phyloP scores from a whole-genome alignment of 352 stramenopile species.

The Globisporangium apiculatum region DNA sequence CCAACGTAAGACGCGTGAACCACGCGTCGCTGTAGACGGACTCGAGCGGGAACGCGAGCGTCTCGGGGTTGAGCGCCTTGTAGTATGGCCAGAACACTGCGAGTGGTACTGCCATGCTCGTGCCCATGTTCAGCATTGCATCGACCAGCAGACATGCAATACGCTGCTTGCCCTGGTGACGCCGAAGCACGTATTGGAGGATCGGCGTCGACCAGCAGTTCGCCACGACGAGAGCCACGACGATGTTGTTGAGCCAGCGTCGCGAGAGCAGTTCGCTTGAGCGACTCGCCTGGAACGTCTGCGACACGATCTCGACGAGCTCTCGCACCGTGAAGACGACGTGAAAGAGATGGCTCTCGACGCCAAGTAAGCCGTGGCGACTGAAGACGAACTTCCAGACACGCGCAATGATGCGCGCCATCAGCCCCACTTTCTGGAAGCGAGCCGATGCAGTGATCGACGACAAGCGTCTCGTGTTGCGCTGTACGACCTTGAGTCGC shows the following conservation, averaged over 20 bases:
- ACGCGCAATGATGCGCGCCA: background rate
- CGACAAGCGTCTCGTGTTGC: background rate
- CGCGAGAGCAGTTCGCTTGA: slow-evolving; percentile 9
- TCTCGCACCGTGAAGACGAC: slow-evolving; percentile 9
- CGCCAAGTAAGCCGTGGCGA: slow-evolving; percentile 6
- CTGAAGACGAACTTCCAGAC: slow-evolving; percentile 1
- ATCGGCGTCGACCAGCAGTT: slow-evolving; percentile 11
- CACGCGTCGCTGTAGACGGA: slow-evolving; percentile 17
- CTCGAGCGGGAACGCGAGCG: slow-evolving; percentile 11
- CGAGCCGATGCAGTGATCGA: background rate
- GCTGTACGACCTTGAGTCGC: background rate
- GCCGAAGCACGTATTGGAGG: slow-evolving; percentile 6
- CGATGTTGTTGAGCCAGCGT: slow-evolving; percentile 1
- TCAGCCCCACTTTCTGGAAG: background rate
- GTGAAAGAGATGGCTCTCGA: slow-evolving; percentile 9
- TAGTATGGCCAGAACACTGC: slow-evolving; percentile 20
- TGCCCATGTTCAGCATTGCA: slow-evolving; percentile 14
- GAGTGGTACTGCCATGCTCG: slow-evolving; percentile 13
- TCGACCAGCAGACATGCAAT: slow-evolving; percentile 15
- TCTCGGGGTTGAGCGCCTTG: slow-evolving; percentile 7
- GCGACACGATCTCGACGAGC: slow-evolving; percentile 10
- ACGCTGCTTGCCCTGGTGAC: slow-evolving; percentile 7
- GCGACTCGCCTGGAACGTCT: slow-evolving; percentile 14
- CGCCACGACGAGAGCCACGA: slow-evolving; percentile 4
- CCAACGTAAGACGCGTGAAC: slow-evolving; percentile 16